A percentile compares a stretch with the other conserved stretches of the same genome.
phyloP scores from a whole-genome alignment of 805 yeast genomes.

The Spathaspora hagerdaliae region DNA sequence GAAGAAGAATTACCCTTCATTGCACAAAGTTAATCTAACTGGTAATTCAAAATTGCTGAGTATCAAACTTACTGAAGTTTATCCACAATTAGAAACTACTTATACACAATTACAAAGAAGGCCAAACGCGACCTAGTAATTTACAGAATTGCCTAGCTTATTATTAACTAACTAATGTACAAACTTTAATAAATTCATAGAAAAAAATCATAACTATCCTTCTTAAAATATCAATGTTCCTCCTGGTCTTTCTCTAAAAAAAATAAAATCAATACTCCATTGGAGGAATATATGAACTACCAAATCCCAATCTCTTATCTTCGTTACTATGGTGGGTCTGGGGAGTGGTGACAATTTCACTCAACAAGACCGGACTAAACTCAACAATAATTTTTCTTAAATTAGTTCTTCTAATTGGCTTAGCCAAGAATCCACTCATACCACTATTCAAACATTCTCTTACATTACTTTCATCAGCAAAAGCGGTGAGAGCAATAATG shows the following conservation, averaged over 20 bases:
- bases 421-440: constrained; percentile 86
- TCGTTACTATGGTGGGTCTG: constrained; percentile 19
- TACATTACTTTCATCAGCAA: constrained; percentile 88
- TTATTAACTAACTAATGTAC: background rate
- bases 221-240: too few relatives aligned
- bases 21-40: constrained; percentile 3
- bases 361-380: constrained; percentile 36
- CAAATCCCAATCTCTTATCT: constrained; percentile 23
- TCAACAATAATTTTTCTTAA: constrained; percentile 53
- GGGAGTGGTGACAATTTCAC: constrained; percentile 33
- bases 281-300: constrained; percentile 7
- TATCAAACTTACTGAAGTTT: background rate
- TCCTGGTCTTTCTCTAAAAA: background rate
- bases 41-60: constrained; percentile 3
- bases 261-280: background rate
- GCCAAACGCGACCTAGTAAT: too few relatives aligned
- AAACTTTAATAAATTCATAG: too few relatives aligned
- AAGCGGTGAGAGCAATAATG: constrained; percentile 92
- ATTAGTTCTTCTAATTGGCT: constrained; percentile 76
- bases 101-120: constrained; percentile 1
- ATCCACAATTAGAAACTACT: background rate
- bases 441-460: constrained; percentile 85
- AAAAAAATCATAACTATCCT: background rate
- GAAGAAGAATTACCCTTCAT: background rate
- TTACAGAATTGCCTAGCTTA: background rate